Percentiles rank a stretch among this genome's conserved stretches.
Conservation (phyloP, 2,329 filamentous ascomycete genomes). For the Truncatella angustata region DNA sequence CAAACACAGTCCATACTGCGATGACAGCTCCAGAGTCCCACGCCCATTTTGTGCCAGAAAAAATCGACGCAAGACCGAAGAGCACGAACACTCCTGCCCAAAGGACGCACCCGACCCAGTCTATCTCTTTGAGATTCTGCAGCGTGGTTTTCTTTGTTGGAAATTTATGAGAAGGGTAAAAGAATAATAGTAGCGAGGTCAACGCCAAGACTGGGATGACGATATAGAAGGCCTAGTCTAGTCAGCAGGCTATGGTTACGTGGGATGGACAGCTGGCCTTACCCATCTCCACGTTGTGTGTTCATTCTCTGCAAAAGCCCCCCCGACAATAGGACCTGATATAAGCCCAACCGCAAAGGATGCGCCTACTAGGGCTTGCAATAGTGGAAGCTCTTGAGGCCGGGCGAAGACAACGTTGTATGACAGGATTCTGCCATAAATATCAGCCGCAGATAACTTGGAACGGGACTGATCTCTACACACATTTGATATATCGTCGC, state of each 20-base stretch:
- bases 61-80: slow-evolving; percentile 46
- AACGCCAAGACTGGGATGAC: slow-evolving; percentile 14
- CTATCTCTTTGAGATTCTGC: slow-evolving; percentile 23
- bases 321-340: slow-evolving; percentile 27
- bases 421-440: slow-evolving; percentile 14
- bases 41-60: slow-evolving; percentile 46
- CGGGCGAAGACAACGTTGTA: slow-evolving; percentile 21
- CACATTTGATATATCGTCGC: slow-evolving; percentile 31
- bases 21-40: slow-evolving; percentile 47
- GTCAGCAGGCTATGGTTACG: neutral
- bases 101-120: slow-evolving; percentile 29
- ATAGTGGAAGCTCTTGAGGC: slow-evolving; percentile 16
- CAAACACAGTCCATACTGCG: slow-evolving; percentile 45
- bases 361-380: slow-evolving; percentile 18
- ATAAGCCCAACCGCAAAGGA: slow-evolving; percentile 24
- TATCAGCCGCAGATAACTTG: neutral
- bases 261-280: neutral
- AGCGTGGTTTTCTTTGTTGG: slow-evolving; percentile 16
- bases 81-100: slow-evolving; percentile 32
- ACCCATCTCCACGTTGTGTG: slow-evolving; percentile 40
- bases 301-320: slow-evolving; percentile 31
- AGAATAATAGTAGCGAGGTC: slow-evolving; percentile 37
- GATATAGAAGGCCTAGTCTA: slow-evolving; percentile 17
- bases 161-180: slow-evolving; percentile 35
- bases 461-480: slow-evolving; percentile 3